These are phyloP conservation scores for Kodamaea alishanica DNA, from an alignment of 1,139 yeast species.

Conservation along the genomic window DNA sequence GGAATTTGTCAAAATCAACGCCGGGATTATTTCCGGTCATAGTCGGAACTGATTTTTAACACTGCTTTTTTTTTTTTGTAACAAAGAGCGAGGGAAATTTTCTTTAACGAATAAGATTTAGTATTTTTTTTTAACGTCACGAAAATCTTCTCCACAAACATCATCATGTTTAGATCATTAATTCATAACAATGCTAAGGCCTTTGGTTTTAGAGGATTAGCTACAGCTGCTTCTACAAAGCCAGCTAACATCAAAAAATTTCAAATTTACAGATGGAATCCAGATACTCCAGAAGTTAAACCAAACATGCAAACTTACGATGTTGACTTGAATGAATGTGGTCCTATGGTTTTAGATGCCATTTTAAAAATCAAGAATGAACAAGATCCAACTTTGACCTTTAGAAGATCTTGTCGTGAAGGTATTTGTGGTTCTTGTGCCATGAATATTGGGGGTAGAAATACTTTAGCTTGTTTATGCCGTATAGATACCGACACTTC, in stretches of 20 bases:
- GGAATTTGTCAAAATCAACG: slow-evolving; percentile 8
- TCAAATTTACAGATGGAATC: slow-evolving; percentile 97
- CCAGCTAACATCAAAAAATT: slow-evolving; percentile 70
- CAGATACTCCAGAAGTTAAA: slow-evolving; percentile 92
- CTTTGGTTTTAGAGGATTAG: slow-evolving; percentile 32
- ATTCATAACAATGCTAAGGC: slow-evolving; percentile 16
- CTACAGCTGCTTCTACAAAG: slow-evolving; percentile 37
- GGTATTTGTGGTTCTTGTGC: slow-evolving; percentile 99
- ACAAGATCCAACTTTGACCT: slow-evolving; percentile 91
- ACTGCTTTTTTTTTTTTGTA: slow-evolving; percentile 8
- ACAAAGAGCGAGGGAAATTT: background rate
- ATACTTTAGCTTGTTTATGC: slow-evolving; percentile 95
- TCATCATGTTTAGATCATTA: slow-evolving; percentile 21
- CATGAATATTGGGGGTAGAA: slow-evolving; percentile 97
- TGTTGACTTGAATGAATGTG: slow-evolving; percentile 85
- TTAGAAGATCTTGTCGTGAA: slow-evolving; percentile 98
- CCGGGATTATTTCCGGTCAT: slow-evolving; percentile 14
- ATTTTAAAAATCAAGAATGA: slow-evolving; percentile 91
- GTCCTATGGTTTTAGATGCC: slow-evolving; percentile 98
- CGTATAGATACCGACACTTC: slow-evolving; percentile 77
- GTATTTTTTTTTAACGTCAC: slow-evolving; percentile 8
- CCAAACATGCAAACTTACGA: slow-evolving; percentile 83
- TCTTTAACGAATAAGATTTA: slow-evolving; percentile 7
- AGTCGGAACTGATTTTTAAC: slow-evolving; percentile 7
- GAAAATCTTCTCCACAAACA: slow-evolving; percentile 4